These are phyloP conservation scores for Fusarium agapanthi DNA, from an alignment of 2,329 filamentous ascomycete genomes.

Conservation along the genomic window DNA sequence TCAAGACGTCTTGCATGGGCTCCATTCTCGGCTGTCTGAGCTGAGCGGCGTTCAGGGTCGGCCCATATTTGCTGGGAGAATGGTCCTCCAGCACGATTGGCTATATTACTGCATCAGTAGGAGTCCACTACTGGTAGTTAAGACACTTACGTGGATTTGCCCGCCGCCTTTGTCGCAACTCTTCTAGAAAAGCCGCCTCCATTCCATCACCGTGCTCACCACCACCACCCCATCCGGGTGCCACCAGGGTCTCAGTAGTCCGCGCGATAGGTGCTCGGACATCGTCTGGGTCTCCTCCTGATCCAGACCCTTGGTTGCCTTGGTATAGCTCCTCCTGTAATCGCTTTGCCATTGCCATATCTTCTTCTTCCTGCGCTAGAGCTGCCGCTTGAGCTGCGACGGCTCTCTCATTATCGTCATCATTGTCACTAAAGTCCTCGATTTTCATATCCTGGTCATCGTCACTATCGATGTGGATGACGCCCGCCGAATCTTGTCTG, in stretches of 20 bases:
- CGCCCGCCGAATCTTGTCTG: conserved; percentile 49
- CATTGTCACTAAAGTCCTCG: conserved; percentile 50
- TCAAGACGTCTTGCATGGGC: conserved; percentile 81
- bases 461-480: conserved; percentile 67
- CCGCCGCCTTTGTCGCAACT: conserved; percentile 62
- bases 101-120: conserved; percentile 22
- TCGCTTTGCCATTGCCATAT: conserved; percentile 90
- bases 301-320: conserved; percentile 49
- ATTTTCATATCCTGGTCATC: conserved; percentile 55
- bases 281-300: conserved; percentile 59
- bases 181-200: conserved; percentile 70
- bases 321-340: conserved; percentile 92
- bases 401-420: conserved; percentile 52
- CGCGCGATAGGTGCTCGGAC: conserved; percentile 91
- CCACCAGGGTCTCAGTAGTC: conserved; percentile 90
- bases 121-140: background rate
- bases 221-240: conserved; percentile 64
- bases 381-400: conserved; percentile 51
- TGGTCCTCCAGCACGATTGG: conserved; percentile 44
- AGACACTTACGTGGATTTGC: conserved; percentile 43
- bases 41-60: conserved; percentile 38
- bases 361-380: conserved; percentile 77
- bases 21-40: conserved; percentile 55
- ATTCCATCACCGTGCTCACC: conserved; percentile 59
- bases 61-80: conserved; percentile 53